phyloP scores from a whole-genome alignment of 2,329 filamentous ascomycete genomes.

The Elsinoe ampelina region DNA sequence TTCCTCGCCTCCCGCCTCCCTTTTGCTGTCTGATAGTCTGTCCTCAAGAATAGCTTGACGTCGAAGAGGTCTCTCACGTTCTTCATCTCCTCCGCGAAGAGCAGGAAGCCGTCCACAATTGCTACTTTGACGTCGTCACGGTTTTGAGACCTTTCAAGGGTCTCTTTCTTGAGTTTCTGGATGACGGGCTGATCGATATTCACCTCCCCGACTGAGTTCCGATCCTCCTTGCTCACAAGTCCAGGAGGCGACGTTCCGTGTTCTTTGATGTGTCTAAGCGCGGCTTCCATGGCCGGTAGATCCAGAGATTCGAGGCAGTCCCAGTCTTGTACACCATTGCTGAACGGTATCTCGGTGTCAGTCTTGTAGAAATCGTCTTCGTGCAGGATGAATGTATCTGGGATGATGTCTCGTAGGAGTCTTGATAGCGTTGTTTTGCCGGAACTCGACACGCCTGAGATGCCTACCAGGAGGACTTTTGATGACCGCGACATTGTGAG shows the following conservation, averaged over 20 bases:
- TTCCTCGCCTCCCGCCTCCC: conserved; percentile 56
- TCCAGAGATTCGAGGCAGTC: conserved; percentile 77
- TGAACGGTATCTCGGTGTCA: conserved; percentile 56
- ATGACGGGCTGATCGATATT: conserved; percentile 30
- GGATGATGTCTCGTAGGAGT: conserved; percentile 70
- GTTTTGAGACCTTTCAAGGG: not conserved
- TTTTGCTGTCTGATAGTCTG: conserved; percentile 55
- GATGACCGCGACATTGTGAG: not conserved
- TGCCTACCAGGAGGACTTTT: conserved; percentile 56
- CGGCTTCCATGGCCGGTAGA: conserved; percentile 55
- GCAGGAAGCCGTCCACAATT: conserved; percentile 79
- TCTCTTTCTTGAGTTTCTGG: conserved; percentile 24
- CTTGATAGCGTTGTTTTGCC: conserved; percentile 92
- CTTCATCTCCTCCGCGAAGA: conserved; percentile 56
- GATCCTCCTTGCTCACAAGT: conserved; percentile 48
- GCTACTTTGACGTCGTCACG: conserved; percentile 42
- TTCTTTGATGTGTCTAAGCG: conserved; percentile 60
- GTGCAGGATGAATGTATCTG: conserved; percentile 70
- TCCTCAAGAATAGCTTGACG: conserved; percentile 67
- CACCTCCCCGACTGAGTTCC: conserved; percentile 41
- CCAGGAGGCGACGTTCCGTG: conserved; percentile 53
- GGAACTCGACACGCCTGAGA: conserved; percentile 84
- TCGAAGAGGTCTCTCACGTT: conserved; percentile 54
- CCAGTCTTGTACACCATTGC: conserved; percentile 67
- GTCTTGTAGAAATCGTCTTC: conserved; percentile 92